Conservation (phyloP, 257 asterid genomes). For the Solanum etuberosum region DNA sequence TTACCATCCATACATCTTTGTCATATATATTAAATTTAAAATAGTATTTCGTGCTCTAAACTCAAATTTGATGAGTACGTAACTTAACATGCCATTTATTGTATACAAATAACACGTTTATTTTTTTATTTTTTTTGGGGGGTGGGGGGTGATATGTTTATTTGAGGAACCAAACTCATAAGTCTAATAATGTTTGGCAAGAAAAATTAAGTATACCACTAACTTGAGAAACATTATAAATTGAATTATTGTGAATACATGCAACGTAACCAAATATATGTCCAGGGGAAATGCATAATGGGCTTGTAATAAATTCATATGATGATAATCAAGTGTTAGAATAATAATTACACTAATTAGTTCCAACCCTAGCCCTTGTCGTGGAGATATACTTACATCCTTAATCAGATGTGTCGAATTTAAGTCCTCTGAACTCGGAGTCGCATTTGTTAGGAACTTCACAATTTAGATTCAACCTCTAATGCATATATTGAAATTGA, state of each 20-base stretch:
- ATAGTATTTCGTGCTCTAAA: neutral
- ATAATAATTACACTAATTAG: too few relatives aligned
- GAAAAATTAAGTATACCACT: neutral
- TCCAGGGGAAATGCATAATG: neutral
- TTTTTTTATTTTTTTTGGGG: neutral
- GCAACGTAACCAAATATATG: neutral
- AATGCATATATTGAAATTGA: too few relatives aligned
- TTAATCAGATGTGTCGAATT: too few relatives aligned
- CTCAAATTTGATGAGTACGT: neutral
- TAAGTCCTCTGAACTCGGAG: fast-evolving
- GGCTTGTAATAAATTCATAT: neutral
- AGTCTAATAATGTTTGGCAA: neutral
- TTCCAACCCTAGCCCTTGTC: too few relatives aligned
- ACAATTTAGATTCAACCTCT: too few relatives aligned
- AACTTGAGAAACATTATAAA: neutral
- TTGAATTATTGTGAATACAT: neutral
- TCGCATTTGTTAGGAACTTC: too few relatives aligned
- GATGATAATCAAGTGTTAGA: neutral
- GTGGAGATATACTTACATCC: too few relatives aligned
- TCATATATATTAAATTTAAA: neutral
- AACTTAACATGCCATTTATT: neutral
- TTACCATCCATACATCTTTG: neutral
- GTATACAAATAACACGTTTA: neutral
- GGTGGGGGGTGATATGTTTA: neutral
- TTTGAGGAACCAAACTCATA: neutral